Base-by-base conservation (phyloP, 139 green algal genomes). In the Closterium sp. region DNA sequence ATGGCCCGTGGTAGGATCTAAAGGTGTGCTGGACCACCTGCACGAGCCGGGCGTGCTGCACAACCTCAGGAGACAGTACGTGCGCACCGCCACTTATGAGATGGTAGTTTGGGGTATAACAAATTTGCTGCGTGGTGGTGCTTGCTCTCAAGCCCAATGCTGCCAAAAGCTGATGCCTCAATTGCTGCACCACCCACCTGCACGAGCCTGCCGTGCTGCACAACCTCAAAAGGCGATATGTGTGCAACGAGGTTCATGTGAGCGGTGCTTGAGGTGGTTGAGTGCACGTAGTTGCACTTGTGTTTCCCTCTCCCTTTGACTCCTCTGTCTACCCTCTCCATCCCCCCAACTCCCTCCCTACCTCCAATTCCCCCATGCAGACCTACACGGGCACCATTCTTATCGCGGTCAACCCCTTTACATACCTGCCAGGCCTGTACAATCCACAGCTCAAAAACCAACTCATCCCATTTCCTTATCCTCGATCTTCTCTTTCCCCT, bases 71-170 rank as follows among this genome's bases (percentile, higher is more conserved):
- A 92, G 96, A 9, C 95, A 97, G n/a, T 98, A 98, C 88, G 62
- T 85, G 9, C 91, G 97, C 38, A 96, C 97, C 91, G 90, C 95
- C 31, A 98, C 98, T 34, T 98, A 98, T 94, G 91, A n/a, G n/a
- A n/a, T n/a, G n/a, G n/a, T n/a, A n/a, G n/a, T n/a, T n/a, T n/a
- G n/a, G n/a, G n/a, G n/a, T n/a, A n/a, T n/a, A n/a, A n/a, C n/a
- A n/a, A n/a, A n/a, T n/a, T n/a, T n/a, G n/a, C n/a, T 94, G 70
- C 92, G 91, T 93, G 32, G 24, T 38, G 3, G 32, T 38, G 32
- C 32, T 0, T 99, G 99, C 95, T 96, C 99, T 27, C 98, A 99
- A 94, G 98, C n/a, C n/a, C n/a, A n/a, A n/a, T n/a, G n/a, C n/a
- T n/a, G n/a, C n/a, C n/a, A n/a, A n/a, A n/a, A n/a, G n/a, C n/a